phyloP scores from a whole-genome alignment of 441 rosid species.

The Theobroma grandiflorum region DNA sequence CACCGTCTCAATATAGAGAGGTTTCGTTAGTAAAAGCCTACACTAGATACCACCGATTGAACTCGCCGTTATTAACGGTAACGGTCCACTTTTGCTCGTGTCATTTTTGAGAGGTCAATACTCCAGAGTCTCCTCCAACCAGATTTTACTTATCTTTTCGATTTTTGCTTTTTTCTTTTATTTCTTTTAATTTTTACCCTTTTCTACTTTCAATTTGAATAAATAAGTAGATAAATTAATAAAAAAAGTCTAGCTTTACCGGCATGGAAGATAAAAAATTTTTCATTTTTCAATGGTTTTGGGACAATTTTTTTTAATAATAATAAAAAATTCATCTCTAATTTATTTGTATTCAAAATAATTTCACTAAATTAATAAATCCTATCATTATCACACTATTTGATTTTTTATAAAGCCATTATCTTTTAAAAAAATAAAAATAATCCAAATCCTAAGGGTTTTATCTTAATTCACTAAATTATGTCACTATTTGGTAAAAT shows the following conservation, averaged over 20 bases:
- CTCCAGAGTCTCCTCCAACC: slow-evolving; percentile 2
- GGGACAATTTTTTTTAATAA: too few relatives aligned
- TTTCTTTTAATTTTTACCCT: too few relatives aligned
- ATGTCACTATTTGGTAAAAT: not conserved
- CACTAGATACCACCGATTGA: slow-evolving; percentile 48
- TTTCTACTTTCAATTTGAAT: not conserved
- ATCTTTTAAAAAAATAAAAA: too few relatives aligned
- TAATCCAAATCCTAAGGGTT: too few relatives aligned
- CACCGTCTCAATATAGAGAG: slow-evolving; percentile 33
- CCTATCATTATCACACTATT: too few relatives aligned
- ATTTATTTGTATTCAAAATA: too few relatives aligned
- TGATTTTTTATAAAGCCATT: too few relatives aligned
- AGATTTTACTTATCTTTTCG: slow-evolving; percentile 6
- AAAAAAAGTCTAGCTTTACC: not conserved
- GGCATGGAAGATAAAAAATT: not conserved
- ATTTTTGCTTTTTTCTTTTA: not conserved
- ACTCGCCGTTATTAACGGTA: slow-evolving; percentile 60
- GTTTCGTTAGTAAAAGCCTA: slow-evolving; percentile 39
- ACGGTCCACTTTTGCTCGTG: slow-evolving; percentile 34
- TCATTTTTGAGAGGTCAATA: slow-evolving; percentile 5
- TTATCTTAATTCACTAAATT: too few relatives aligned
- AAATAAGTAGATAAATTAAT: not conserved
- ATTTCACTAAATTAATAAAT: too few relatives aligned
- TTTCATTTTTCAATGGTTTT: too few relatives aligned
- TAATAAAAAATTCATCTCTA: too few relatives aligned